Evolutionary conservation across 805 yeast species (phyloP), one percentile per base, ranked within the genome.

Genomic region (Diddensiella transvaalensis): DNA sequence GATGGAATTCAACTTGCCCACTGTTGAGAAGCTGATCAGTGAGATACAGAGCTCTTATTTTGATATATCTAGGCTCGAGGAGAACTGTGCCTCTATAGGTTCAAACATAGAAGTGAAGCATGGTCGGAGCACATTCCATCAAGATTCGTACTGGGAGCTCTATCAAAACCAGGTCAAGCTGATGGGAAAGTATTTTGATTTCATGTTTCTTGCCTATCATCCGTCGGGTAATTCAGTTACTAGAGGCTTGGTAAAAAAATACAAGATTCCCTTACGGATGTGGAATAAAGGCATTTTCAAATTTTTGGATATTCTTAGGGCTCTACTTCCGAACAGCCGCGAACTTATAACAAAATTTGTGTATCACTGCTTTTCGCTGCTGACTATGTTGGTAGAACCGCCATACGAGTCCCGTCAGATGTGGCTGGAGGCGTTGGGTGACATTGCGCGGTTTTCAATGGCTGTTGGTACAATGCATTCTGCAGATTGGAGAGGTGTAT

Each of bases 341-440:
- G 59, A 50, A 19, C 44, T 52, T 18, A 53, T 57, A 17, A 47
- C 51, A 29, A 48, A 48, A 44, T 59, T 58, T 38, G 49, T 55
- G 10, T 42, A 44, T n/a, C 50, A 46, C 42, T 56, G 60, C 36
- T 55, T 58, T 38, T 42, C 48, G 19, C 35, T 56, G 30, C 48
- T 59, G 29, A 40, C 58, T 3, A 44, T 56, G 55, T 44, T 59
- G 19, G 55, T 53, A 6, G 62, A 59, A 39, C 52, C 54, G 11
- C 60, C 56, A 10, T 58, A 56, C 45, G 60, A 58, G 26, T 47
- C 59, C 6, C 49, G 58, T 2, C 54, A 54, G 35, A 55, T 56
- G 77, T 87, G 96, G 96, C 76, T 82, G 23, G 96, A 87, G 64
- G 84, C 88, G 60, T 67, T 87, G 44, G 96, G 95, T 30, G 96